These are phyloP conservation scores for Falciphora oryzae DNA, from an alignment of 2,329 filamentous ascomycete species.

Conservation along the genomic window DNA sequence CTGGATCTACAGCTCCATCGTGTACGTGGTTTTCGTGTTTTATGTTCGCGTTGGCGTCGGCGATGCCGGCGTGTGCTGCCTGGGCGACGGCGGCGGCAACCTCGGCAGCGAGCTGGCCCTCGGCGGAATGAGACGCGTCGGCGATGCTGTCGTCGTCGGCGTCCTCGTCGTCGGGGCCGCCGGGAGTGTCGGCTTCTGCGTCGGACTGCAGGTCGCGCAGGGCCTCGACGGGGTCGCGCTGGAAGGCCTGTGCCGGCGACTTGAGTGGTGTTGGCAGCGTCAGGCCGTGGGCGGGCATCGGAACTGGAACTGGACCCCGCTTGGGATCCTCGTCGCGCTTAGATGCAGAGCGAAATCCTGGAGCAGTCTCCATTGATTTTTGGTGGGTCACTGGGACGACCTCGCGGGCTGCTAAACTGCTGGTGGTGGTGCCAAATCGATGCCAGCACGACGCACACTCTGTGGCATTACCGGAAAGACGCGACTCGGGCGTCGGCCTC, in stretches of 20 bases:
- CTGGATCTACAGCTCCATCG: neutral
- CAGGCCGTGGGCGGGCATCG: slow-evolving; percentile 8
- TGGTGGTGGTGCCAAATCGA: neutral
- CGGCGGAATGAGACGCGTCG: slow-evolving; percentile 7
- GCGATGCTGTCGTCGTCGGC: slow-evolving; percentile 6
- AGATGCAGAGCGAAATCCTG: slow-evolving; percentile 5
- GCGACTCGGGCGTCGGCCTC: neutral
- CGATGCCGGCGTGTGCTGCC: neutral
- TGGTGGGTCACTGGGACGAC: slow-evolving; percentile 8
- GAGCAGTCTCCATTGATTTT: slow-evolving; percentile 10
- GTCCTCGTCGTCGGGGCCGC: slow-evolving; percentile 3
- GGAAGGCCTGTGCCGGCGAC: slow-evolving; percentile 7
- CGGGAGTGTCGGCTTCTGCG: slow-evolving; percentile 1
- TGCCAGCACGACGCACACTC: slow-evolving; percentile 1
- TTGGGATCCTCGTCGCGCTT: slow-evolving; percentile 10
- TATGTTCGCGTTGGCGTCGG: neutral
- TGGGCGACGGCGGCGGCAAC: slow-evolving; percentile 1
- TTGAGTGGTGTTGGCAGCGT: slow-evolving; percentile 10
- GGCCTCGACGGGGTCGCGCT: slow-evolving; percentile 9
- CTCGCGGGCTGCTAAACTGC: neutral
- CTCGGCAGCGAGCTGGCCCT: neutral
- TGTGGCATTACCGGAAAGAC: neutral
- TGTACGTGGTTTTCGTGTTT: neutral
- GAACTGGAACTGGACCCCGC: slow-evolving; percentile 7
- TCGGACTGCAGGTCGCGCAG: slow-evolving; percentile 9